Evolutionary conservation across 805 yeast genomes (phyloP).

Genomic region (Martiniozyma abietophila): DNA sequence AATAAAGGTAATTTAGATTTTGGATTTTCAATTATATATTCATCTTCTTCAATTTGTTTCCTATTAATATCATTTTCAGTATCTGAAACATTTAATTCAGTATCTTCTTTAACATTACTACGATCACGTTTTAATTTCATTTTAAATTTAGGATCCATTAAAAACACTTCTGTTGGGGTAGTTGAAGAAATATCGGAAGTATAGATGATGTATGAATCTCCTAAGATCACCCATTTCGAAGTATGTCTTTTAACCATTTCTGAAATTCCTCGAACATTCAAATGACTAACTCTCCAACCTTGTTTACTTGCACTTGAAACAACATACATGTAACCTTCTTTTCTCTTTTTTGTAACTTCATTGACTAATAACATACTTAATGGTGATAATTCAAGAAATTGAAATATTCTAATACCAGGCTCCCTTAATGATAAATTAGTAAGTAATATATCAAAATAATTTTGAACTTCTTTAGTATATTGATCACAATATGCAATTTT

Average conservation of each 20-base stretch:
- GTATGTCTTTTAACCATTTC: slow-evolving; percentile 89
- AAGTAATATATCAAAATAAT: slow-evolving; percentile 57
- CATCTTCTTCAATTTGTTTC: slow-evolving; percentile 1
- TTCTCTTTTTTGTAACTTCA: slow-evolving; percentile 76
- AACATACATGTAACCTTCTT: slow-evolving; percentile 77
- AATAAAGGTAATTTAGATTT: not conserved
- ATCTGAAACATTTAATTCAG: not conserved
- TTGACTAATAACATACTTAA: slow-evolving; percentile 74
- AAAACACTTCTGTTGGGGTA: slow-evolving; percentile 81
- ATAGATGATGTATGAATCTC: slow-evolving; percentile 77
- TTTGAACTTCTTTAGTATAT: slow-evolving; percentile 43
- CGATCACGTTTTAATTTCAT: slow-evolving; percentile 37
- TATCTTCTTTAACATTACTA: slow-evolving; percentile 23
- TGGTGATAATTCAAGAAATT: slow-evolving; percentile 85
- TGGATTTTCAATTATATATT: not conserved
- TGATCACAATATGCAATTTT: slow-evolving; percentile 17
- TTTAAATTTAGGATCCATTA: slow-evolving; percentile 72
- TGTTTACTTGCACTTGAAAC: slow-evolving; percentile 78
- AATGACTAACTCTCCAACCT: slow-evolving; percentile 95
- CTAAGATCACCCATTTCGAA: slow-evolving; percentile 82
- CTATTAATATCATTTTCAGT: not conserved
- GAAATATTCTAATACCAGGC: slow-evolving; percentile 74
- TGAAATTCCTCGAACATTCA: slow-evolving; percentile 64
- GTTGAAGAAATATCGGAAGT: slow-evolving; percentile 83
- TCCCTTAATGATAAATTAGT: slow-evolving; percentile 57